phyloP scores from a whole-genome alignment of 2,329 filamentous ascomycete genomes.

The Paecilomyces niveus region DNA sequence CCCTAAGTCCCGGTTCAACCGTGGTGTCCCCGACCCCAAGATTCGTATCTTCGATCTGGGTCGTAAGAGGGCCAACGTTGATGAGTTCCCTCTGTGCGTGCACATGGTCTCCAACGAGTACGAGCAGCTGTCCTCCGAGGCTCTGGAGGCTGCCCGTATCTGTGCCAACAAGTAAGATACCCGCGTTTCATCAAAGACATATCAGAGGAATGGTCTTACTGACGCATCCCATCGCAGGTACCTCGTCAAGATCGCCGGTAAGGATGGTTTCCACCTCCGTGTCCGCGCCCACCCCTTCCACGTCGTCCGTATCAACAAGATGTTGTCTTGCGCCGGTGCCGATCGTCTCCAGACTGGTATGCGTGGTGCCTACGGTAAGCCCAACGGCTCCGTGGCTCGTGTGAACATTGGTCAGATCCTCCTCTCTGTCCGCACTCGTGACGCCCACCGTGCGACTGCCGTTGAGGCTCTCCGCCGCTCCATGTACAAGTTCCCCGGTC shows the following conservation, averaged over 20 bases:
- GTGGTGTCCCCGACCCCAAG: constrained; percentile 80
- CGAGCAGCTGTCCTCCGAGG: constrained; percentile 99
- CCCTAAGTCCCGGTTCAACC: constrained; percentile 99
- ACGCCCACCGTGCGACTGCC: constrained; percentile 82
- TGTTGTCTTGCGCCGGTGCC: constrained; percentile 99
- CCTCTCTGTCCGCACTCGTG: constrained; percentile 93
- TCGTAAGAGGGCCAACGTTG: constrained; percentile 96
- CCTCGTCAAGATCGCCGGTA: constrained; percentile 62
- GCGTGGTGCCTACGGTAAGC: constrained; percentile 99
- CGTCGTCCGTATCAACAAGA: constrained; percentile 99
- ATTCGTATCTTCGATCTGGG: constrained; percentile 98
- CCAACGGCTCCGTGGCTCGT: constrained; percentile 96
- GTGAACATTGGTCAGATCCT: constrained; percentile 99
- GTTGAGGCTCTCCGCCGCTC: constrained; percentile 98
- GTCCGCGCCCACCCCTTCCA: constrained; percentile 96
- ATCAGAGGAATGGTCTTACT: background rate
- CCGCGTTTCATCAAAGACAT: constrained; percentile 38
- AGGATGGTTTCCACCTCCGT: constrained; percentile 65
- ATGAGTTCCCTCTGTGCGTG: constrained; percentile 98
- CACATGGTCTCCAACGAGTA: constrained; percentile 99
- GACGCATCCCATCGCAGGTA: constrained; percentile 38
- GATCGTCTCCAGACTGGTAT: constrained; percentile 99
- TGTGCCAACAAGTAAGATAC: constrained; percentile 91
- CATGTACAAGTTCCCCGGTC: constrained; percentile 99
- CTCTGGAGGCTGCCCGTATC: constrained; percentile 98